phyloP scores from a whole-genome alignment of 768 basidiomycete genomes.

The Calocybe gangraenosa region DNA sequence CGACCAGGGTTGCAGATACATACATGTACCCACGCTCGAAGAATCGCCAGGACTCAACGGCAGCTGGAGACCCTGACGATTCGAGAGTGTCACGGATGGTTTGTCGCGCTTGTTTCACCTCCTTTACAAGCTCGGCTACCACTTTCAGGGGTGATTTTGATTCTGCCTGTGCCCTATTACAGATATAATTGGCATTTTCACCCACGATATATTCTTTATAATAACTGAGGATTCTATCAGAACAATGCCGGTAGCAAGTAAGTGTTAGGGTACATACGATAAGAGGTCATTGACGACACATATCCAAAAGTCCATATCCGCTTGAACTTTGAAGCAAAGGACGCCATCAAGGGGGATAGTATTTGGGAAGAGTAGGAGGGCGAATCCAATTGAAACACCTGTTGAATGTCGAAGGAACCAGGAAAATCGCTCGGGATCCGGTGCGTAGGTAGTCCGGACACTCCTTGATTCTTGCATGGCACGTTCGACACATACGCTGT shows the following conservation, averaged over 20 bases:
- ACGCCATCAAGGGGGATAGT: slow-evolving; percentile 4
- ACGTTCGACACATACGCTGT: too few relatives aligned
- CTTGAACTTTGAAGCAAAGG: slow-evolving; percentile 13
- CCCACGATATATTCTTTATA: slow-evolving; percentile 18
- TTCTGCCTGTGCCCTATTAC: slow-evolving; percentile 10
- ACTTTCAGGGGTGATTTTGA: slow-evolving; percentile 2
- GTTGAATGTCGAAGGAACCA: too few relatives aligned
- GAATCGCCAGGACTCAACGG: slow-evolving; percentile 1
- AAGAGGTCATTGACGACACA: slow-evolving; percentile 14
- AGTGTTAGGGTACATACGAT: slow-evolving; percentile 14
- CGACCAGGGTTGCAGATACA: too few relatives aligned
- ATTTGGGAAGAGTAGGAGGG: slow-evolving; percentile 13
- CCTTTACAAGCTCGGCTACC: slow-evolving; percentile 11
- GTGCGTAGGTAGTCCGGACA: too few relatives aligned
- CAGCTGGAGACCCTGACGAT: background rate
- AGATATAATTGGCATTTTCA: slow-evolving; percentile 14
- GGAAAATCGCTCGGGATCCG: too few relatives aligned
- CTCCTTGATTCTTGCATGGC: too few relatives aligned
- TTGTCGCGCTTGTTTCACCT: slow-evolving; percentile 4
- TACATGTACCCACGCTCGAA: slow-evolving; percentile 13
- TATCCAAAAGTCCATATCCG: slow-evolving; percentile 16
- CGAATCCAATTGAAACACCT: too few relatives aligned
- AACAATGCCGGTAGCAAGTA: background rate
- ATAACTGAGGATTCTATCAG: slow-evolving; percentile 1
- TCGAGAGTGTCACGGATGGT: slow-evolving; percentile 1